These are phyloP conservation scores for Quercus rubra DNA, from an alignment of 306 rosid genomes.

Conservation along the genomic window DNA sequence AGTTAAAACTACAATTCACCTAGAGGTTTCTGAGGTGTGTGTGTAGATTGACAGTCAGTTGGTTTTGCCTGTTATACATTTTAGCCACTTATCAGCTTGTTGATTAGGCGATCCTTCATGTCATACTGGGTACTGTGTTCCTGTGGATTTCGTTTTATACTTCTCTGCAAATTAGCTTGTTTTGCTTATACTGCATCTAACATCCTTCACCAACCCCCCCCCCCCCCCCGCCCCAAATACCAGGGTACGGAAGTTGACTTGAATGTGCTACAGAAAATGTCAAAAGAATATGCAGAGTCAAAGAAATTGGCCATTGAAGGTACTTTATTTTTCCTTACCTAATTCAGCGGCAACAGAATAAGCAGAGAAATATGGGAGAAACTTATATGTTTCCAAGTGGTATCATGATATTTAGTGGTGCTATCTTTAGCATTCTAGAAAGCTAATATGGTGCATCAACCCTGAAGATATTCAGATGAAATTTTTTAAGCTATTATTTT, in stretches of 20 bases:
- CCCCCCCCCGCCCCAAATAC: constrained; percentile 1
- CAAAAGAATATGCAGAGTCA: constrained; percentile 65
- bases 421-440: not conserved
- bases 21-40: not conserved
- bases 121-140: not conserved
- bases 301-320: constrained; percentile 64
- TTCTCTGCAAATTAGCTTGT: constrained; percentile 3
- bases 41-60: not conserved
- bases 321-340: constrained; percentile 16
- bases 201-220: constrained; percentile 12
- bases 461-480: not conserved
- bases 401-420: not conserved
- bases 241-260: constrained; percentile 66
- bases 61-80: not conserved
- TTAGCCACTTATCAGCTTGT: constrained; percentile 2
- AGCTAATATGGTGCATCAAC: not conserved
- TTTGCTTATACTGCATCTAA: constrained; percentile 12
- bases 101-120: not conserved
- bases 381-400: not conserved
- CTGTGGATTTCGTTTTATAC: not conserved
- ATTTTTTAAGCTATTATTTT: not conserved
- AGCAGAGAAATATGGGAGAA: not conserved
- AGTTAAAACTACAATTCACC: not conserved
- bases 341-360: not conserved
- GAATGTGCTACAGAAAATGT: constrained; percentile 49